These are phyloP conservation scores for Heteromeles arbutifolia DNA, from an alignment of 306 rosid genomes.

Conservation along the genomic window DNA sequence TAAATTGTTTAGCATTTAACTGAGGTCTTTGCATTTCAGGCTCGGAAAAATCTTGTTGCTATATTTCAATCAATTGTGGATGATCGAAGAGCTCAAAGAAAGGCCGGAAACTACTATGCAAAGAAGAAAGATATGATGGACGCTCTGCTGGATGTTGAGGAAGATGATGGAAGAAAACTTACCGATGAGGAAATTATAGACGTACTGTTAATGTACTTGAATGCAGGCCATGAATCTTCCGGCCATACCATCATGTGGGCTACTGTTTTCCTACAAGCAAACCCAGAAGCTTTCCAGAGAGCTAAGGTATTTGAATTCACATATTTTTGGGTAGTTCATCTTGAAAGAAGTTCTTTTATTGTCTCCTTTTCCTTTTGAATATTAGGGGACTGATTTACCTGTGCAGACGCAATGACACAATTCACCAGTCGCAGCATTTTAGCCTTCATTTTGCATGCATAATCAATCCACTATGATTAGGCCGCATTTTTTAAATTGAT, in stretches of 20 bases:
- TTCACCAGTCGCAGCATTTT: background rate
- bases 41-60: conserved; percentile 60
- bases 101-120: background rate
- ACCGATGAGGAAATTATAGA: conserved; percentile 66
- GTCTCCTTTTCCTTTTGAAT: background rate
- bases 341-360: background rate
- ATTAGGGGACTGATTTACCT: background rate
- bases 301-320: conserved; percentile 54
- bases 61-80: conserved; percentile 57
- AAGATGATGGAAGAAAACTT: conserved; percentile 64
- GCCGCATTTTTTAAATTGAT: background rate
- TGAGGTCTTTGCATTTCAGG: conserved; percentile 31
- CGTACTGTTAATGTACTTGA: conserved; percentile 77
- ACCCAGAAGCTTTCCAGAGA: conserved; percentile 49
- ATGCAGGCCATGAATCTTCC: conserved; percentile 95
- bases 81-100: conserved; percentile 40
- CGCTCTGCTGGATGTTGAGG: conserved; percentile 63
- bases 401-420: background rate
- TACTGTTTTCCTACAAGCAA: conserved; percentile 37
- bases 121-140: conserved; percentile 82
- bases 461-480: background rate
- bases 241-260: conserved; percentile 96
- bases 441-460: background rate
- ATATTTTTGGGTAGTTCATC: background rate
- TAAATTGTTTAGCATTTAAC: background rate